These are phyloP conservation scores for Rhododendron ovatum DNA, from an alignment of 148 eudicot genomes.

Conservation along the genomic window DNA sequence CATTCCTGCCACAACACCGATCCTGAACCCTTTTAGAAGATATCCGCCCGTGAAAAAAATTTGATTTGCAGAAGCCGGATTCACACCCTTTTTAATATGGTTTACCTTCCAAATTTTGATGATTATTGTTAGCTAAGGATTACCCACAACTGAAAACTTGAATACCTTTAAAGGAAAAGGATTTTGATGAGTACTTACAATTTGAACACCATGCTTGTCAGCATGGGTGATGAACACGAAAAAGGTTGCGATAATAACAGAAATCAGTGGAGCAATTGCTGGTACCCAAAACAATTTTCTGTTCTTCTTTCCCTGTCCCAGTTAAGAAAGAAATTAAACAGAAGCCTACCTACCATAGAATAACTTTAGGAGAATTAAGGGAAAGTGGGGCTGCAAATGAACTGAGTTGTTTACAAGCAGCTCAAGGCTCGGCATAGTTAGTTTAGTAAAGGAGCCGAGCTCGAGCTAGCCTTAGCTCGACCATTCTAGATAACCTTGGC, in stretches of 20 bases:
- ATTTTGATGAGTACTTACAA: constrained; percentile 33
- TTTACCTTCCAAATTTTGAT: constrained; percentile 35
- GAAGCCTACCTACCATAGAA: neutral
- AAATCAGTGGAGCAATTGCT: constrained; percentile 77
- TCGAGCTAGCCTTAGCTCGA: neutral
- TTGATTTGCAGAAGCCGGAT: constrained; percentile 50
- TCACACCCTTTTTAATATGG: constrained; percentile 58
- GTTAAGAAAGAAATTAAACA: neutral
- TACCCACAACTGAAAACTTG: neutral
- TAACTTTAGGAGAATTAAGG: neutral
- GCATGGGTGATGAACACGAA: constrained; percentile 64
- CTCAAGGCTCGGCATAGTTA: neutral
- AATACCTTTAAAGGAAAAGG: neutral
- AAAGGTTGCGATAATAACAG: constrained; percentile 69
- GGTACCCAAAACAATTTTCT: constrained; percentile 80
- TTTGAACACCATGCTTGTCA: constrained; percentile 63
- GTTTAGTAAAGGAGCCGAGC: neutral
- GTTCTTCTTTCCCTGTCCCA: constrained; percentile 67
- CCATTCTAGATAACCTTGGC: too few relatives aligned
- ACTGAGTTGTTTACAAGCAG: neutral
- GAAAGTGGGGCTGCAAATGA: neutral
- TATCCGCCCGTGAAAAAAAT: constrained; percentile 52
- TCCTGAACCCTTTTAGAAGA: constrained; percentile 51
- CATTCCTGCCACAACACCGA: constrained; percentile 75
- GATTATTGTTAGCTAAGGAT: neutral